A percentile compares a stretch with the other conserved stretches of the same genome.
Conservation (phyloP, 225 moss, liverwort and hornwort species). For the Rhytidiadelphus loreus region DNA sequence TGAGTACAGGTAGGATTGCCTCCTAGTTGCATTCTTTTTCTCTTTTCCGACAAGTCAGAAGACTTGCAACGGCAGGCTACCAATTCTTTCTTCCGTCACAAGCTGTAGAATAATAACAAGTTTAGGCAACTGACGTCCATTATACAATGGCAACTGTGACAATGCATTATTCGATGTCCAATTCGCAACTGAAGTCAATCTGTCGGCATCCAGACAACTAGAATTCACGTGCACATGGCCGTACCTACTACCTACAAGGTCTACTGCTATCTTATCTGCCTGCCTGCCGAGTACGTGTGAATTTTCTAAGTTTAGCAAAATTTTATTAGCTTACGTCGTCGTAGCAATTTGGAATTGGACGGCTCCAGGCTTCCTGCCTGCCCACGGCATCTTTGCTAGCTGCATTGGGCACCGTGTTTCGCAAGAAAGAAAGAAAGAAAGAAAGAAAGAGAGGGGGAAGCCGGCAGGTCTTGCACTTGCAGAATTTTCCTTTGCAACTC, state of each 20-base stretch:
- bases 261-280: not conserved
- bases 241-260: not conserved
- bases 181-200: not conserved
- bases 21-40: not conserved
- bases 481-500: not conserved
- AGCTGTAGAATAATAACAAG: too few species aligned
- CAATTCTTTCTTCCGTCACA: not conserved
- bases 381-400: not conserved
- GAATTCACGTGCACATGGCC: not conserved
- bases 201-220: not conserved
- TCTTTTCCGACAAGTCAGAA: not conserved
- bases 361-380: not conserved
- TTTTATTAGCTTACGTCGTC: not conserved
- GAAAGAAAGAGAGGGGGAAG: too few species aligned
- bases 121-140: not conserved
- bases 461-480: not conserved
- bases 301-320: not conserved
- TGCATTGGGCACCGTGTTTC: not conserved
- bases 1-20: not conserved
- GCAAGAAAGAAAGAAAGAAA: not conserved
- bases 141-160: not conserved
- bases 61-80: not conserved
- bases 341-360: not conserved
- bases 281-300: not conserved
- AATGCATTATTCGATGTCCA: not conserved